Evolutionary conservation across 139 green algal genomes (phyloP).

Genomic region (Yamagishiella unicocca): DNA sequence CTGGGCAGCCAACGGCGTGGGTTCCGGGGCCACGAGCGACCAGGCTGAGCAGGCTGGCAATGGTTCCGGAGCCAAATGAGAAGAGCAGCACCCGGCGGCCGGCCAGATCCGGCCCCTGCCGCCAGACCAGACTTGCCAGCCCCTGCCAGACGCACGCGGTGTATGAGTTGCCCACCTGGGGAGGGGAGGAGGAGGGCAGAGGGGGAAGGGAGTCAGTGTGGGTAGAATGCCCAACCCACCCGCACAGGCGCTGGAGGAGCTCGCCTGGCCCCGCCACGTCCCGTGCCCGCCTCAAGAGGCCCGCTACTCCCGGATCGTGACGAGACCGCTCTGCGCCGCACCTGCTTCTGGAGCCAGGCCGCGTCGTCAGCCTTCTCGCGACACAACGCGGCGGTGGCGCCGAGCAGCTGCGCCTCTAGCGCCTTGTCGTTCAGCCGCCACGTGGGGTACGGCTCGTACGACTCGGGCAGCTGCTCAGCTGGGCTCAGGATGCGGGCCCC

Average conservation of each 20-base stretch:
- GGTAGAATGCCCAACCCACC: no score
- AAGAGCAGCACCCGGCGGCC: slow-evolving; percentile 80
- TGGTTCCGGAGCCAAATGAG: slow-evolving; percentile 82
- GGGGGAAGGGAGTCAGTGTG: background rate
- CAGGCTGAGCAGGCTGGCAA: slow-evolving; percentile 73
- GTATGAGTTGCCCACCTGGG: slow-evolving; percentile 87
- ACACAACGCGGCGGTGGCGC: slow-evolving; percentile 38
- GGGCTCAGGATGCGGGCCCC: no score
- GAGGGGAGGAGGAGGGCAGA: background rate
- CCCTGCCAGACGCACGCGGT: slow-evolving; percentile 74
- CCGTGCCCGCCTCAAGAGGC: no score
- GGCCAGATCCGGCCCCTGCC: background rate
- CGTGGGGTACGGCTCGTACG: background rate
- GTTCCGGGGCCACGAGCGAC: slow-evolving; percentile 5
- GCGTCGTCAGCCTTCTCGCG: slow-evolving; percentile 47
- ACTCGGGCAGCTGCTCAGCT: background rate
- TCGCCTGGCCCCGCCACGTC: no score
- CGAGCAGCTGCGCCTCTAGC: slow-evolving; percentile 55
- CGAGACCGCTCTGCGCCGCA: no score
- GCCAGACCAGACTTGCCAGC: slow-evolving; percentile 65
- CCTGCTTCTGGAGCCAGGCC: slow-evolving; percentile 56
- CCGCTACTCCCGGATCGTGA: no score
- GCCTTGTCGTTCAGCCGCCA: slow-evolving; percentile 40
- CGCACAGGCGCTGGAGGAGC: no score
- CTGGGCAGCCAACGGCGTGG: background rate